These are phyloP conservation scores for Phytophthora foliorum DNA, from an alignment of 352 stramenopile species.

Conservation along the genomic window DNA sequence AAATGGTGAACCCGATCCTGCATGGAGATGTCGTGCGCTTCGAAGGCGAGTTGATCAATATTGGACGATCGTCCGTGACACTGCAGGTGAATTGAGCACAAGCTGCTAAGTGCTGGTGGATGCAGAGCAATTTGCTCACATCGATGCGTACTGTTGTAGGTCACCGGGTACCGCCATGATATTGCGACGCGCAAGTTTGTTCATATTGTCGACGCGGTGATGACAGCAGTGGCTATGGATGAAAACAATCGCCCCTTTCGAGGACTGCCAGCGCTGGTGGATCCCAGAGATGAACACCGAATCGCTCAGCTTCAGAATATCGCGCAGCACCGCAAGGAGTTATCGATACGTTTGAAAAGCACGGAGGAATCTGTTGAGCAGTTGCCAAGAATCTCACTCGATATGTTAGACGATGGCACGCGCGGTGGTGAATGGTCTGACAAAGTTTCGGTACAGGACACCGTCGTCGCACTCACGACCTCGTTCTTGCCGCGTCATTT, in stretches of 20 bases:
- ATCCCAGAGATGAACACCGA: constrained; percentile 22
- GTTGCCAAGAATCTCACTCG: constrained; percentile 26
- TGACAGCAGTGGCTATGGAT: constrained; percentile 58
- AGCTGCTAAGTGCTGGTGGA: not conserved
- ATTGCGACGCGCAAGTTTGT: constrained; percentile 34
- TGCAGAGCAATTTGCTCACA: not conserved
- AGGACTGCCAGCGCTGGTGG: constrained; percentile 38
- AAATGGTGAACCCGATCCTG: constrained; percentile 45
- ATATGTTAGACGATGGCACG: constrained; percentile 24
- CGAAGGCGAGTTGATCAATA: constrained; percentile 49
- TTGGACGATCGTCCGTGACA: constrained; percentile 45
- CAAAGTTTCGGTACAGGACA: constrained; percentile 41
- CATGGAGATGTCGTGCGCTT: constrained; percentile 53
- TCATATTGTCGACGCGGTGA: constrained; percentile 44
- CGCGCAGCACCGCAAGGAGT: constrained; percentile 32
- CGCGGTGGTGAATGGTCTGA: not conserved
- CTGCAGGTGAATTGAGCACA: constrained; percentile 33
- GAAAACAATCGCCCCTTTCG: constrained; percentile 35
- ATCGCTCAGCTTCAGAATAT: constrained; percentile 27
- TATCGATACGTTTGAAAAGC: constrained; percentile 34
- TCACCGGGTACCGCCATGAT: constrained; percentile 47
- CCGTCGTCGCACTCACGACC: constrained; percentile 57
- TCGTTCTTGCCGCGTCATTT: constrained; percentile 62
- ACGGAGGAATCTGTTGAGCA: constrained; percentile 37
- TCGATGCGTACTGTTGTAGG: constrained; percentile 5